These are phyloP conservation scores for Hsuehochloa calcarea DNA, from an alignment of 176 grass and related monocot genomes.

Conservation along the genomic window DNA sequence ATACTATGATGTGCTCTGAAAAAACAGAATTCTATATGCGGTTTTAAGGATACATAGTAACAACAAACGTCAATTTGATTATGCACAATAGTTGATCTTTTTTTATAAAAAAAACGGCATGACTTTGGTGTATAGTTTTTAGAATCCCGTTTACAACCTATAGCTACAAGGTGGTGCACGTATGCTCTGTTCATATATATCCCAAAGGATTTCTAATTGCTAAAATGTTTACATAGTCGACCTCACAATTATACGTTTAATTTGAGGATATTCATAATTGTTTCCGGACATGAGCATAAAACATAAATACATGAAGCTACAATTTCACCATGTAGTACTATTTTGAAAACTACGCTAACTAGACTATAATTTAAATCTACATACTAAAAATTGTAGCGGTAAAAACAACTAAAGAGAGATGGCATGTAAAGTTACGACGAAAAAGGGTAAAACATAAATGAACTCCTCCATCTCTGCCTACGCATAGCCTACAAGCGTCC, in stretches of 20 bases:
- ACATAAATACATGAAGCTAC: neutral
- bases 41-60: neutral
- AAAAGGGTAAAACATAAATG: neutral
- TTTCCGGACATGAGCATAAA: neutral
- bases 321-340: neutral
- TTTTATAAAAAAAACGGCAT: neutral
- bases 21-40: neutral
- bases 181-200: neutral
- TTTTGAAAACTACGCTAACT: neutral
- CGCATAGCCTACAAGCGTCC: neutral
- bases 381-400: neutral
- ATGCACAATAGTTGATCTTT: neutral
- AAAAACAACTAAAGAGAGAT: too few relatives aligned
- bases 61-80: neutral
- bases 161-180: neutral
- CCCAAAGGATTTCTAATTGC: neutral
- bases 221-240: neutral
- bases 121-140: neutral
- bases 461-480: neutral
- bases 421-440: neutral
- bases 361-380: neutral
- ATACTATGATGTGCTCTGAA: neutral
- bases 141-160: neutral
- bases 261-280: neutral
- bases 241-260: neutral